Evolutionary conservation across 805 yeast genomes (phyloP).

Genomic region (Sporopachydermia quercuum): DNA sequence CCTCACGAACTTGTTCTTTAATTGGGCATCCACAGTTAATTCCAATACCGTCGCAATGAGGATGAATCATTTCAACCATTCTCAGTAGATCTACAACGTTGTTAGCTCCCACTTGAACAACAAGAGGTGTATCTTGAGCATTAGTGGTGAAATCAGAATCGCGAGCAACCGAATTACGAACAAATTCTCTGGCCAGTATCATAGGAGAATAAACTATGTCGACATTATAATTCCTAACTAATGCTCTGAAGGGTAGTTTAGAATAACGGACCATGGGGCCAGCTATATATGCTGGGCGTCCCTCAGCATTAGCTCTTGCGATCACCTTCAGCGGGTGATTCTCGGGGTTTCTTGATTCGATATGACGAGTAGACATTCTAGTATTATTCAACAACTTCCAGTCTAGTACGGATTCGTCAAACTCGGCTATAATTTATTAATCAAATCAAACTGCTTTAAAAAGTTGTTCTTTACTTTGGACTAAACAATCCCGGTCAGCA

Average conservation of each 20-base stretch:
- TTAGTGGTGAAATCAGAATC: slow-evolving; percentile 77
- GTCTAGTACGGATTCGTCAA: too few species aligned
- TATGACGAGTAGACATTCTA: not conserved
- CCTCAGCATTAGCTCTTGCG: slow-evolving; percentile 26
- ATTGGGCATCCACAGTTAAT: slow-evolving; percentile 97
- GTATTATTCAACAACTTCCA: too few species aligned
- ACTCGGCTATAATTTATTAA: too few species aligned
- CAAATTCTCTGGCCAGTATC: slow-evolving; percentile 93
- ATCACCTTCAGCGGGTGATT: slow-evolving; percentile 42
- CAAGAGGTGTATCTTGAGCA: slow-evolving; percentile 47
- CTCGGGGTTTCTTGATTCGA: slow-evolving; percentile 23
- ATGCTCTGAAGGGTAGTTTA: slow-evolving; percentile 78
- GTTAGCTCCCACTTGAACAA: slow-evolving; percentile 85
- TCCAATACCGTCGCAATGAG: slow-evolving; percentile 87
- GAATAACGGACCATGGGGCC: slow-evolving; percentile 98
- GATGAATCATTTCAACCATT: slow-evolving; percentile 79
- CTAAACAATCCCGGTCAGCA: too few species aligned
- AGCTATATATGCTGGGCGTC: slow-evolving; percentile 46
- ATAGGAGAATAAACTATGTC: slow-evolving; percentile 91
- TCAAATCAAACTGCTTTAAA: too few species aligned
- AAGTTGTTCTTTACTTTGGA: too few species aligned
- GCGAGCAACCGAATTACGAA: slow-evolving; percentile 68
- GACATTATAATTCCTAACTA: slow-evolving; percentile 54
- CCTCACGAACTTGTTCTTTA: slow-evolving; percentile 85
- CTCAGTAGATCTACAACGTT: slow-evolving; percentile 69